Conservation (phyloP, 225 moss, liverwort and hornwort genomes). For the Ulota crispa region DNA sequence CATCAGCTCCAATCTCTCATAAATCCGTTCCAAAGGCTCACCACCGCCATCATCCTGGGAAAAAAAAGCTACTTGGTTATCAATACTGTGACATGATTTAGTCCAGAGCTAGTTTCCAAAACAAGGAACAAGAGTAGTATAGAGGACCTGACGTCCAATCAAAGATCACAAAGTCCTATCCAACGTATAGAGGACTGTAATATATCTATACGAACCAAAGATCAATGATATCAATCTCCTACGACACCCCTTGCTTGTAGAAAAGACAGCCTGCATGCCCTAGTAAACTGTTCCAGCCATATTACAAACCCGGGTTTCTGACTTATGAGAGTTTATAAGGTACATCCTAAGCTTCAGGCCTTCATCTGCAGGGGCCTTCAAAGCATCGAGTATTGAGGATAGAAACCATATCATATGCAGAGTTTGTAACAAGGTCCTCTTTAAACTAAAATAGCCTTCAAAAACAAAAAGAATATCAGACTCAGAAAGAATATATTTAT, state of each 20-base stretch:
- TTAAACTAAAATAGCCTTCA: neutral
- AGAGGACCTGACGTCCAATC: neutral
- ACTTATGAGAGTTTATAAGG: neutral
- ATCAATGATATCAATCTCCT: neutral
- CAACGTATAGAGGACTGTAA: neutral
- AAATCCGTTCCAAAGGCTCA: constrained; percentile 68
- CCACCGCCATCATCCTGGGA: constrained; percentile 75
- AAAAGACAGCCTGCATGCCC: neutral
- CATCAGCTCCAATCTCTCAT: constrained; percentile 77
- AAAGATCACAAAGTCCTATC: neutral
- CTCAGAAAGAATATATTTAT: neutral
- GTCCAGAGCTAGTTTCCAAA: neutral
- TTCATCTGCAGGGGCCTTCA: neutral
- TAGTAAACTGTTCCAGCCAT: neutral
- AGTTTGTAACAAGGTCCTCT: neutral
- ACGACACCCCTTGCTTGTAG: neutral
- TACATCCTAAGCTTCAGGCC: neutral
- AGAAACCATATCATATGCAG: neutral
- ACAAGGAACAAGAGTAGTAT: neutral
- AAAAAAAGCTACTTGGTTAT: neutral
- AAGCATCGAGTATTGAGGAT: neutral
- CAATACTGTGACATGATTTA: neutral
- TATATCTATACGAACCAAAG: neutral
- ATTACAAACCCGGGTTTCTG: neutral
- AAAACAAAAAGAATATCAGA: neutral